Percentiles rank a stretch among this genome's conserved stretches.
Conservation (phyloP, 2,329 filamentous ascomycete genomes). For the Fusarium dimerum region DNA sequence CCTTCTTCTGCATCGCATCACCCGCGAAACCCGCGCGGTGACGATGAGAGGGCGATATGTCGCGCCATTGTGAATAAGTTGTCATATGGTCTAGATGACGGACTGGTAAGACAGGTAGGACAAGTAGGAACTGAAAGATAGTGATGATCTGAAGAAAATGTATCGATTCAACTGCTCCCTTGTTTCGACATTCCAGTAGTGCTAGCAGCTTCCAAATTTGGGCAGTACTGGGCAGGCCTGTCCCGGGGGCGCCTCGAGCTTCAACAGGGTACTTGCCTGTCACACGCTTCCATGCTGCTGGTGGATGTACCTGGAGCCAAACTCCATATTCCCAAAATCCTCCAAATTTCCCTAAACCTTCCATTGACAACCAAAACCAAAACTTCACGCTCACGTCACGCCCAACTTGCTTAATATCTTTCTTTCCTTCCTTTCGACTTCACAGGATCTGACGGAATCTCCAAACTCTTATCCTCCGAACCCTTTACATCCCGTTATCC, state of each 20-base stretch:
- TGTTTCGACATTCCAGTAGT: too few species aligned
- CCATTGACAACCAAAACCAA: slow-evolving; percentile 18
- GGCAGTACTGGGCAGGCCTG: not conserved
- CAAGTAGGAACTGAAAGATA: too few species aligned
- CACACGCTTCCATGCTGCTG: slow-evolving; percentile 4
- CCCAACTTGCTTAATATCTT: slow-evolving; percentile 2
- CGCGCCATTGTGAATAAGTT: not conserved
- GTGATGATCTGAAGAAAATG: too few species aligned
- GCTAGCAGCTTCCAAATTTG: not conserved
- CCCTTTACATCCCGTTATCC: not conserved
- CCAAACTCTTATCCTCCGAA: too few species aligned
- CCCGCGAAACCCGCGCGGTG: slow-evolving; percentile 1
- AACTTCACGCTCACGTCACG: slow-evolving; percentile 18
- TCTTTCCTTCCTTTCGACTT: slow-evolving; percentile 2
- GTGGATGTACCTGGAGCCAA: slow-evolving; percentile 21
- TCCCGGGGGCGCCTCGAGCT: not conserved
- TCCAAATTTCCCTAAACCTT: slow-evolving; percentile 27
- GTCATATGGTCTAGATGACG: not conserved
- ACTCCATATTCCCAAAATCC: slow-evolving; percentile 1
- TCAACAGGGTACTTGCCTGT: slow-evolving; percentile 12
- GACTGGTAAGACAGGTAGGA: too few species aligned
- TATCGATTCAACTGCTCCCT: too few species aligned
- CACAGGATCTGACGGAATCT: not conserved
- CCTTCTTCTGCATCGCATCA: slow-evolving; percentile 8
- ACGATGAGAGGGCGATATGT: not conserved